phyloP scores from a whole-genome alignment of 352 stramenopile species.

The Pythium chondricola region DNA sequence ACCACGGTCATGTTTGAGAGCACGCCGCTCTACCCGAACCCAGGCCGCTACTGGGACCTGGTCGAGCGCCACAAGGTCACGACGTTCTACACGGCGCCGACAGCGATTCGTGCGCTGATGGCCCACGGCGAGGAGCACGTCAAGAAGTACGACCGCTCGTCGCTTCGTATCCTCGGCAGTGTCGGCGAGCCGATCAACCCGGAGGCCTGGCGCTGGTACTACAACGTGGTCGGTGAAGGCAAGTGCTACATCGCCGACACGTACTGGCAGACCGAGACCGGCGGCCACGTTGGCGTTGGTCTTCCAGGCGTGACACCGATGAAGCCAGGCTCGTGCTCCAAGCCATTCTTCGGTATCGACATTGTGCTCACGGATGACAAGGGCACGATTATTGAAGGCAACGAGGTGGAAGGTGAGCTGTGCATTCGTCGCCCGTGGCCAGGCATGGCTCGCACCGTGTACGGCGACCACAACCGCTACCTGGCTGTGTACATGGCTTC shows the following conservation, averaged over 20 bases:
- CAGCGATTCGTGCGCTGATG: constrained; percentile 98
- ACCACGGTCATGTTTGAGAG: constrained; percentile 99
- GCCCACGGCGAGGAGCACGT: constrained; percentile 90
- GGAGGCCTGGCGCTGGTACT: constrained; percentile 92
- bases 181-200: constrained; percentile 99
- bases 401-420: constrained; percentile 91
- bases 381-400: constrained; percentile 86
- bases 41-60: constrained; percentile 95
- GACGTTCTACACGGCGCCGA: constrained; percentile 92
- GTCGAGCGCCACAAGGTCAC: constrained; percentile 96
- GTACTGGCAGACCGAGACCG: constrained; percentile 96
- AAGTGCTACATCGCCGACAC: constrained; percentile 93
- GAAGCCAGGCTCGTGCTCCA: constrained; percentile 88
- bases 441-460: constrained; percentile 93
- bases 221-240: constrained; percentile 78
- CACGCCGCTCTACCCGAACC: constrained; percentile 95
- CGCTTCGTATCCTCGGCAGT: constrained; percentile 92
- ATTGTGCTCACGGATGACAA: constrained; percentile 69
- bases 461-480: constrained; percentile 94
- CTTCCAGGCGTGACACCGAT: constrained; percentile 80
- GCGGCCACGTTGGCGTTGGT: constrained; percentile 89
- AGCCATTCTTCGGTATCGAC: constrained; percentile 94
- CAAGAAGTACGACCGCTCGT: constrained; percentile 92
- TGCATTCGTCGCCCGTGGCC: constrained; percentile 95
- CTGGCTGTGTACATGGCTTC: constrained; percentile 94